Evolutionary conservation across 2,329 filamentous ascomycete species (phyloP).

Genomic region (Pseudogymnoascus sp.): DNA sequence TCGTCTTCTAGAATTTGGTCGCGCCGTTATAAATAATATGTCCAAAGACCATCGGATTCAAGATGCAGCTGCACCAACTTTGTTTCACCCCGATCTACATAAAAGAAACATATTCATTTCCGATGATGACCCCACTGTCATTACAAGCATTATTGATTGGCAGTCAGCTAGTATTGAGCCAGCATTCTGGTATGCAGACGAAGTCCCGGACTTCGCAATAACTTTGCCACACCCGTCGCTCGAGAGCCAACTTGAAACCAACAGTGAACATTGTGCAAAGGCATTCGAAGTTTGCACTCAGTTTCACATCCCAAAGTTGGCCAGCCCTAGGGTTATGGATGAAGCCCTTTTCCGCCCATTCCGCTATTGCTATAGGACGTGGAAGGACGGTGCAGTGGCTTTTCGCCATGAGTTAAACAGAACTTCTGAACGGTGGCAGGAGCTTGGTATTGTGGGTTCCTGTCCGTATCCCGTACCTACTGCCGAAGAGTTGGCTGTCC

Average conservation of each 20-base stretch:
- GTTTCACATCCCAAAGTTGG: constrained; percentile 26
- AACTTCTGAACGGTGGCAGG: constrained; percentile 29
- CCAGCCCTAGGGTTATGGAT: constrained; percentile 27
- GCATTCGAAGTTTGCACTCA: constrained; percentile 28
- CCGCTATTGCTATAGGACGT: constrained; percentile 33
- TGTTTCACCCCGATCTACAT: constrained; percentile 34
- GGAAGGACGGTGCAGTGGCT: constrained; percentile 32
- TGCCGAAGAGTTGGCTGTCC: constrained; percentile 14
- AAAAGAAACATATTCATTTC: constrained; percentile 36
- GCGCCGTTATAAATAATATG: constrained; percentile 26
- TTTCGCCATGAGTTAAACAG: constrained; percentile 34
- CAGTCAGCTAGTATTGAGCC: constrained; percentile 33
- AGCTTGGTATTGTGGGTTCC: constrained; percentile 30
- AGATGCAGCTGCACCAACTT: constrained; percentile 23
- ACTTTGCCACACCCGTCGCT: constrained; percentile 18
- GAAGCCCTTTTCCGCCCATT: constrained; percentile 31
- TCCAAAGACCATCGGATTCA: constrained; percentile 23
- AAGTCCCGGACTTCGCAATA: constrained; percentile 32
- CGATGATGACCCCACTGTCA: constrained; percentile 28
- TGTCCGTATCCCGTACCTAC: constrained; percentile 23
- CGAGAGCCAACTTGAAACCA: constrained; percentile 17
- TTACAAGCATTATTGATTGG: constrained; percentile 36
- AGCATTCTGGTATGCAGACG: constrained; percentile 31
- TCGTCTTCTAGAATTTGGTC: constrained; percentile 25
- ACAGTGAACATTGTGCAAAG: constrained; percentile 26